Evolutionary conservation across 805 yeast species (phyloP).

Genomic region (Nakazawaea laoshanensis): DNA sequence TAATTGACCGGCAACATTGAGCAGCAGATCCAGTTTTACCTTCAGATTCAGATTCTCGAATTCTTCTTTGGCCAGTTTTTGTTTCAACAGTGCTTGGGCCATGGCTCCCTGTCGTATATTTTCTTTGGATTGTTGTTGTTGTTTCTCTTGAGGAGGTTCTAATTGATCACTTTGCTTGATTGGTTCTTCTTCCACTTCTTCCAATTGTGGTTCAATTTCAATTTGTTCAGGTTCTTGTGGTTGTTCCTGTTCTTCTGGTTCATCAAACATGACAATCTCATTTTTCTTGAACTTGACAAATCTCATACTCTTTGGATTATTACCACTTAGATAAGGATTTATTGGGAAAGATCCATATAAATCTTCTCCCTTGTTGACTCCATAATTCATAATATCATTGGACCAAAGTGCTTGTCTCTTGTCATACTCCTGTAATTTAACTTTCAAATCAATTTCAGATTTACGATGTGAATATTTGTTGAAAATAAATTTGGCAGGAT

Average conservation of each 20-base stretch:
- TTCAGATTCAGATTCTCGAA: slow-evolving; percentile 13
- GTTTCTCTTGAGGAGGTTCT: slow-evolving; percentile 12
- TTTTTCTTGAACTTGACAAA: slow-evolving; percentile 23
- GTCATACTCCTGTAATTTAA: slow-evolving; percentile 8
- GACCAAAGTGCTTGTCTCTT: slow-evolving; percentile 11
- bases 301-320: slow-evolving; percentile 20
- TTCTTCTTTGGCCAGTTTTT: slow-evolving; percentile 9
- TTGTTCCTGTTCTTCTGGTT: slow-evolving; percentile 1
- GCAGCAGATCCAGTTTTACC: slow-evolving; percentile 11
- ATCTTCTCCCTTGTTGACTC: slow-evolving; percentile 16
- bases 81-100: slow-evolving; percentile 9
- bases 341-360: slow-evolving; percentile 21
- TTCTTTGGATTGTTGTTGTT: slow-evolving; percentile 9
- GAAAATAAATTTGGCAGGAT: slow-evolving; percentile 10
- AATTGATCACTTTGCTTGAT: slow-evolving; percentile 11
- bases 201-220: background rate
- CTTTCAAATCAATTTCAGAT: slow-evolving; percentile 12
- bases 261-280: slow-evolving; percentile 19
- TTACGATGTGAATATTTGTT: slow-evolving; percentile 8
- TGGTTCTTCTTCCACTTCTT: background rate
- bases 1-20: too few relatives aligned
- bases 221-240: slow-evolving; percentile 1
- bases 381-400: slow-evolving; percentile 7
- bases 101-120: slow-evolving; percentile 9
- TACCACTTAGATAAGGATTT: slow-evolving; percentile 20